These are phyloP conservation scores for Aureobasidium sp. DNA, from an alignment of 2,329 filamentous ascomycete species.

Conservation along the genomic window DNA sequence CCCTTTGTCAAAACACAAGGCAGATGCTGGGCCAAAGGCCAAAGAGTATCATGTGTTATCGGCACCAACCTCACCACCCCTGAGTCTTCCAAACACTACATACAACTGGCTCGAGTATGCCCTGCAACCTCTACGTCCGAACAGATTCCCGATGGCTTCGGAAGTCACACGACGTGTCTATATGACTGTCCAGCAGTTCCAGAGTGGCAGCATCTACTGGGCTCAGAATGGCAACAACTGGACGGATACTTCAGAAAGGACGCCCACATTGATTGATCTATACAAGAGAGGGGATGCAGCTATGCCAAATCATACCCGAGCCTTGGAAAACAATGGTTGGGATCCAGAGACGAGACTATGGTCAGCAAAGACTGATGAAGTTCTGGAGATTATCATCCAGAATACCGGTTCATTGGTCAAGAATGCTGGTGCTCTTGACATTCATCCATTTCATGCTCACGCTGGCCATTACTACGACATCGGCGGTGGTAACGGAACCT, in stretches of 20 bases:
- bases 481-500: slow-evolving; percentile 60
- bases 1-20: too few species aligned
- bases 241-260: not conserved
- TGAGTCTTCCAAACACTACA: too few species aligned
- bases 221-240: not conserved
- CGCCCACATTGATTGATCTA: slow-evolving; percentile 55
- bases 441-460: slow-evolving; percentile 63
- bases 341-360: slow-evolving; percentile 58
- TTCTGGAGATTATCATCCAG: slow-evolving; percentile 59
- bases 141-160: slow-evolving; percentile 36
- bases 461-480: slow-evolving; percentile 62
- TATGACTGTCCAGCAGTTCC: slow-evolving; percentile 29
- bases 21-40: too few species aligned
- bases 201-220: slow-evolving; percentile 27
- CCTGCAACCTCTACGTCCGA: not conserved
- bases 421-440: slow-evolving; percentile 45
- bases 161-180: slow-evolving; percentile 39
- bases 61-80: too few species aligned
- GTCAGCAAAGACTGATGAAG: slow-evolving; percentile 62
- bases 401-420: slow-evolving; percentile 31
- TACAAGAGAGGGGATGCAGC: slow-evolving; percentile 37
- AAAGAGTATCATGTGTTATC: too few species aligned
- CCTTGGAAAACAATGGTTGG: slow-evolving; percentile 57
- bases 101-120: too few species aligned
- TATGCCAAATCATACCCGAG: slow-evolving; percentile 56